Conservation (phyloP, 805 yeast species). For the Ogataea thermomethanolica region DNA sequence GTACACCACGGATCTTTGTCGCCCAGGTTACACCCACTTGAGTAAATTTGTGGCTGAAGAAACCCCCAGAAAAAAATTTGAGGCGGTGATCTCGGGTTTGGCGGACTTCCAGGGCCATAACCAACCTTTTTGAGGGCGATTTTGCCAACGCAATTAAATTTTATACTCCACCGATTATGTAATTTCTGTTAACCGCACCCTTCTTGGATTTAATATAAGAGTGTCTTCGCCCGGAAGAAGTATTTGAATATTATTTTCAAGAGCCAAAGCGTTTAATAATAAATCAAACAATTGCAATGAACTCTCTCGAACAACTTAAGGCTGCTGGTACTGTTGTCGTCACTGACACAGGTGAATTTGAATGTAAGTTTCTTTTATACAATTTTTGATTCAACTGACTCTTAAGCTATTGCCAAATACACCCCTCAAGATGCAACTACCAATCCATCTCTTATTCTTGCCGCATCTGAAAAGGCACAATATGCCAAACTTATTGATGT, state of each 20-base stretch:
- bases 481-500: conserved; percentile 86
- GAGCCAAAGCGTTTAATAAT: conserved; percentile 1
- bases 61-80: conserved; percentile 1
- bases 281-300: conserved; percentile 25
- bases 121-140: background rate
- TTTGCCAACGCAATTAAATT: background rate
- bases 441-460: conserved; percentile 94
- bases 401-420: conserved; percentile 84
- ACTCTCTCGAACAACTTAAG: conserved; percentile 88
- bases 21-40: conserved; percentile 4
- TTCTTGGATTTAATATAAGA: background rate
- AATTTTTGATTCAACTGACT: conserved; percentile 8
- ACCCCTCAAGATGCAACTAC: conserved; percentile 99
- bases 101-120: background rate
- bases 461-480: conserved; percentile 88
- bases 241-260: background rate
- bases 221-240: conserved; percentile 5
- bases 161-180: conserved; percentile 1
- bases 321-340: conserved; percentile 95
- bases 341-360: conserved; percentile 99
- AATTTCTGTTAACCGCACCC: conserved; percentile 2
- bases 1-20: conserved; percentile 10
- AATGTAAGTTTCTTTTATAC: conserved; percentile 40
- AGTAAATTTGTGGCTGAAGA: conserved; percentile 5
- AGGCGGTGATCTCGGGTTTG: background rate